These are phyloP conservation scores for Sclerotinia minor DNA, from an alignment of 2,329 filamentous ascomycete species.

Conservation along the genomic window DNA sequence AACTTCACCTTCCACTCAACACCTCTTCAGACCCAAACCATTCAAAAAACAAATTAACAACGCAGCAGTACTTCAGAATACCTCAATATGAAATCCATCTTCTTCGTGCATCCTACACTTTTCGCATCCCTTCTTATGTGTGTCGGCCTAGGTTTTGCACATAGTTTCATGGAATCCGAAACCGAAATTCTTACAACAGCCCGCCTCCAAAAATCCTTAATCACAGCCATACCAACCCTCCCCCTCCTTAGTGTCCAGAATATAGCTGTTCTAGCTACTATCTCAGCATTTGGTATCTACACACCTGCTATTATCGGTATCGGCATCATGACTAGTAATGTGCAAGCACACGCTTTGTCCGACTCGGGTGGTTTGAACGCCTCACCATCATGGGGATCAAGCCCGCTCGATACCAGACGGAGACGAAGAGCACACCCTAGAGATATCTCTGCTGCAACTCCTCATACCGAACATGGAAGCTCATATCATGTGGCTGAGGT, in stretches of 20 bases:
- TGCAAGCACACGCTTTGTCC: not conserved
- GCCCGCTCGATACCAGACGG: not conserved
- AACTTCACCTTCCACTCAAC: not conserved
- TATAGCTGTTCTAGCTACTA: not conserved
- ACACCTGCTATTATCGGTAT: conserved; percentile 4
- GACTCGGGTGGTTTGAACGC: not conserved
- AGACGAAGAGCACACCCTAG: conserved; percentile 4
- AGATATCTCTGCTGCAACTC: not conserved
- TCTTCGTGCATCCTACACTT: not conserved
- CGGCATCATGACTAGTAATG: conserved; percentile 9
- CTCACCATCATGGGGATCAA: not conserved
- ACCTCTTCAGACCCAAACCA: not conserved
- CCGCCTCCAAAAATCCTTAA: not conserved
- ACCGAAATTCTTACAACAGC: not conserved
- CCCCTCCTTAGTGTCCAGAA: not conserved
- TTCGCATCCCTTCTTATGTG: not conserved
- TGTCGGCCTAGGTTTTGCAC: not conserved
- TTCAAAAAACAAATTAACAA: not conserved
- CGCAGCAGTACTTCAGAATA: not conserved
- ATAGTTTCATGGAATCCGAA: not conserved
- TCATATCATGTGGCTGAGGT: conserved; percentile 8
- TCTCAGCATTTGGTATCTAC: conserved; percentile 3
- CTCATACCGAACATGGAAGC: not conserved
- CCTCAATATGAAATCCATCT: conserved; percentile 1
- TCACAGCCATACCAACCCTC: not conserved